phyloP scores from a whole-genome alignment of 805 yeast genomes.

The Metschnikowia lunata region DNA sequence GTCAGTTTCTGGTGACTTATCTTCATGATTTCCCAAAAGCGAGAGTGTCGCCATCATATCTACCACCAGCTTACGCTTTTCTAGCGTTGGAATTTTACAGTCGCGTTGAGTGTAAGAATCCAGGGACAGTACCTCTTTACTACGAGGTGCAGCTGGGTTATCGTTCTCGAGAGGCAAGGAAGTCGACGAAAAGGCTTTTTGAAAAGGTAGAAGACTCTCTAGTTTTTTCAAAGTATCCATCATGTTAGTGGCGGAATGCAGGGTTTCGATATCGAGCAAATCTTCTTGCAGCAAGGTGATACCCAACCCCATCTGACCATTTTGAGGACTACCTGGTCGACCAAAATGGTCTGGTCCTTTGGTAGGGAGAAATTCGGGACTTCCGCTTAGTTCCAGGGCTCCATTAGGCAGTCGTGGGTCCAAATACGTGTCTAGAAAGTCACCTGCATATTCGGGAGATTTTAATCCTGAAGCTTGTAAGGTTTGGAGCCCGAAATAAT shows the following conservation, averaged over 20 bases:
- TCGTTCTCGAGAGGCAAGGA: too few relatives aligned
- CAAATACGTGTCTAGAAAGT: conserved; percentile 16
- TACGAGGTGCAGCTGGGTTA: too few relatives aligned
- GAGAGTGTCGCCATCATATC: conserved; percentile 28
- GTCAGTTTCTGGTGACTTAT: not conserved
- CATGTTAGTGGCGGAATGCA: conserved; percentile 2
- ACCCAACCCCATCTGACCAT: conserved; percentile 2
- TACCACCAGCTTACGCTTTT: conserved; percentile 21
- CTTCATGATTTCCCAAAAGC: conserved; percentile 13
- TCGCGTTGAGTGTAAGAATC: too few relatives aligned
- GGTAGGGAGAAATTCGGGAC: not conserved
- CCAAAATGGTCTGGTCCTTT: not conserved
- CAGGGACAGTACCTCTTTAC: too few relatives aligned
- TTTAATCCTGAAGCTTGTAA: not conserved
- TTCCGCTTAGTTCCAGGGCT: not conserved
- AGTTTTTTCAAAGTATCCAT: conserved; percentile 7
- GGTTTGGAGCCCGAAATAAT: not conserved
- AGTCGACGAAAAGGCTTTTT: too few relatives aligned
- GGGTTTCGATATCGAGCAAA: not conserved
- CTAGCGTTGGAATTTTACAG: too few relatives aligned
- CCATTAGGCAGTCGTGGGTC: conserved; percentile 8
- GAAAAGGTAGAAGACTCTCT: not conserved
- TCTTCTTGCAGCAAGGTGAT: not conserved
- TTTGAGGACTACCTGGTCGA: not conserved
- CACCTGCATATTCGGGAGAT: conserved; percentile 16